phyloP scores from a whole-genome alignment of 2,329 filamentous ascomycete genomes.

The Rasamsonia emersonii region DNA sequence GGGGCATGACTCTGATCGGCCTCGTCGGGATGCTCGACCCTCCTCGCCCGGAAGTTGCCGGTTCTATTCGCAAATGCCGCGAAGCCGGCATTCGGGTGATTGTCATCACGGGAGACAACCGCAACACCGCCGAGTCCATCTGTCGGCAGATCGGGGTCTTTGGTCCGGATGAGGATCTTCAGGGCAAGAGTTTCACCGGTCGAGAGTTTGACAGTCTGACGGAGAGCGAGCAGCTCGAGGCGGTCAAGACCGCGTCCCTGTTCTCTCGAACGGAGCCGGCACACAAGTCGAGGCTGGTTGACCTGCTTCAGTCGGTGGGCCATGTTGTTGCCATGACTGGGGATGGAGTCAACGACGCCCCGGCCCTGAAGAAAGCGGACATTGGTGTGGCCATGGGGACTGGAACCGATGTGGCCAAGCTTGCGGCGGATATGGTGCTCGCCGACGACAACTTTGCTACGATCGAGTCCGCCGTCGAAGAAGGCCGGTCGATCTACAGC shows the following conservation, averaged over 20 bases:
- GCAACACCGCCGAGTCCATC: constrained; percentile 94
- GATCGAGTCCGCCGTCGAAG: constrained; percentile 90
- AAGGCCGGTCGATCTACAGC: constrained; percentile 97
- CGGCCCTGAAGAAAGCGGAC: constrained; percentile 94
- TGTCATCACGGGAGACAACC: constrained; percentile 97
- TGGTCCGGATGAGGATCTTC: constrained; percentile 67
- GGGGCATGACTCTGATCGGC: constrained; percentile 88
- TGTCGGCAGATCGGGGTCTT: constrained; percentile 97
- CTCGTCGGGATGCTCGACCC: constrained; percentile 96
- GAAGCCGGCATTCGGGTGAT: constrained; percentile 92
- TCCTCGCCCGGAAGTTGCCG: constrained; percentile 81
- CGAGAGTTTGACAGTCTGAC: constrained; percentile 85
- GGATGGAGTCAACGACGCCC: constrained; percentile 96
- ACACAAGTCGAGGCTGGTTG: constrained; percentile 96
- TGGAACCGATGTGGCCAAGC: constrained; percentile 91
- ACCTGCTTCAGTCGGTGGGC: constrained; percentile 83
- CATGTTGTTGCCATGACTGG: constrained; percentile 99
- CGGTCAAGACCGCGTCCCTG: constrained; percentile 74
- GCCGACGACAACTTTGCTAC: constrained; percentile 99
- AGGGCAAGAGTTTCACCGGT: constrained; percentile 89
- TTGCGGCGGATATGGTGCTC: constrained; percentile 97
- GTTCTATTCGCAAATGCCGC: constrained; percentile 79
- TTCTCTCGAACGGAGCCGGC: constrained; percentile 94
- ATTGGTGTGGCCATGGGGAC: constrained; percentile 99
- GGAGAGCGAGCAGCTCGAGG: constrained; percentile 69